Evolutionary conservation across 2,329 filamentous ascomycete species (phyloP).

Genomic region (Pyrenophora graminea): DNA sequence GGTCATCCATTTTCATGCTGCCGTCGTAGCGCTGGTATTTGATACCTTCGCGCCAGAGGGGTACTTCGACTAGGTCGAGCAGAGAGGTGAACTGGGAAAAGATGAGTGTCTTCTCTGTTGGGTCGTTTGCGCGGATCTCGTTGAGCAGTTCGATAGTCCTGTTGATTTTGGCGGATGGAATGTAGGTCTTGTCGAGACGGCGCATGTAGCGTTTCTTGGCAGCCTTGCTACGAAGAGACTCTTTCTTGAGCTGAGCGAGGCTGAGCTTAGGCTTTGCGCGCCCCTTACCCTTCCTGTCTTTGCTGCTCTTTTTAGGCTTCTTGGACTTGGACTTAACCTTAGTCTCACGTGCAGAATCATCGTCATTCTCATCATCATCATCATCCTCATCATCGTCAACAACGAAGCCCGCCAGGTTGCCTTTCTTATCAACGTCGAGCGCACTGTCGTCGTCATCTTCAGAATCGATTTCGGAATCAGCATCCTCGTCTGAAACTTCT

Average conservation of each 20-base stretch:
- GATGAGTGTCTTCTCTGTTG: slow-evolving; percentile 75
- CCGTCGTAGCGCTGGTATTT: slow-evolving; percentile 75
- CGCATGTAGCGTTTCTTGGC: slow-evolving; percentile 71
- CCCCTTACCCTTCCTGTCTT: slow-evolving; percentile 49
- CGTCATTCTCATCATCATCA: slow-evolving; percentile 42
- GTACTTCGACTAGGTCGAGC: slow-evolving; percentile 76
- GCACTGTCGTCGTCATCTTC: slow-evolving; percentile 42
- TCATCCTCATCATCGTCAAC: slow-evolving; percentile 54
- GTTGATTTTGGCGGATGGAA: slow-evolving; percentile 75
- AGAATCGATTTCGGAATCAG: slow-evolving; percentile 37
- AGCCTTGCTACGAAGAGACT: slow-evolving; percentile 65
- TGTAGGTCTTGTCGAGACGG: slow-evolving; percentile 69
- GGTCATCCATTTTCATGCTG: slow-evolving; percentile 68
- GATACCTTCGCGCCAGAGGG: slow-evolving; percentile 63
- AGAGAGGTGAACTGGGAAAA: slow-evolving; percentile 83
- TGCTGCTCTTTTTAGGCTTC: slow-evolving; percentile 25
- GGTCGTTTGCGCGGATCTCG: slow-evolving; percentile 52
- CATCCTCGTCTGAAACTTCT: slow-evolving; percentile 36
- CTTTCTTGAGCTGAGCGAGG: slow-evolving; percentile 68
- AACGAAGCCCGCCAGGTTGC: slow-evolving; percentile 58
- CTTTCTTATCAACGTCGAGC: slow-evolving; percentile 43
- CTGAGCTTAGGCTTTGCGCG: slow-evolving; percentile 49
- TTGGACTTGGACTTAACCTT: slow-evolving; percentile 31
- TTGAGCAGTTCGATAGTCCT: slow-evolving; percentile 69
- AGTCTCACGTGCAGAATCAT: slow-evolving; percentile 12